Base-by-base conservation (phyloP, 1,139 yeast genomes). In the Nakaseomyces delphensis region DNA sequence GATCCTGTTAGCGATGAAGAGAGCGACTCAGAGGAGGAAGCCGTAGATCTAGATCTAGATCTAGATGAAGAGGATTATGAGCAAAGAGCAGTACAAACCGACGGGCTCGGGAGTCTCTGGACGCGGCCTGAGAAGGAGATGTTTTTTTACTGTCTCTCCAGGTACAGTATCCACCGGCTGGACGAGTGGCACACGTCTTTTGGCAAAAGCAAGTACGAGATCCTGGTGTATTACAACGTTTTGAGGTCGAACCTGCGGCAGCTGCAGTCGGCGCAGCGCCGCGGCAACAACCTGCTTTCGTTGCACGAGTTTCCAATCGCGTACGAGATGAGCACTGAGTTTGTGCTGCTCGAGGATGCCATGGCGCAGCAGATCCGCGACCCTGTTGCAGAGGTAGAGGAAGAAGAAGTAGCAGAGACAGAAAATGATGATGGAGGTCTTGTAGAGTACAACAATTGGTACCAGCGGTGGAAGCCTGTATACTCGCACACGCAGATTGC, bases 311-410 rank as follows among this genome's bases (percentile, higher is more conserved):
- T 55, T 3, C 64, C 64, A 3, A 56, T 59, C 14, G 63, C 65
- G 13, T 60, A 60, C 40, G 63, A 60, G 40, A 52, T 60, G 57
- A 54, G 51, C 41, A 59, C 56, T n/a, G 45, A 44, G 19, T 57
- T 49, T 33, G 45, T 58, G 20, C 45, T 47, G 16, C 39, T 58
- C 16, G 65, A 60, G 40, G 42, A 45, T 11, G 11, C 38, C 15
- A 32, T 21, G 25, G 29, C 32, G 4, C 7, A 21, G 14, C 20
- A 43, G 15, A 18, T 25, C 6, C 7, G 16, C 3, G 36, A 42
- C 41, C 14, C 38, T 38, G 11, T 4, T 15, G 13, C 6, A 6
- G 6, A 29, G 32, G 38, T 32, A 18, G 36, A 18, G 33, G 27
- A 23, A 18, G 35, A 20, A 23, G 24, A 24, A 2, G 38, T 21